A percentile compares a stretch with the other conserved stretches of the same genome.
phyloP scores from a whole-genome alignment of 495 filamentous ascomycete genomes.

The Penicillium maclennaniae region DNA sequence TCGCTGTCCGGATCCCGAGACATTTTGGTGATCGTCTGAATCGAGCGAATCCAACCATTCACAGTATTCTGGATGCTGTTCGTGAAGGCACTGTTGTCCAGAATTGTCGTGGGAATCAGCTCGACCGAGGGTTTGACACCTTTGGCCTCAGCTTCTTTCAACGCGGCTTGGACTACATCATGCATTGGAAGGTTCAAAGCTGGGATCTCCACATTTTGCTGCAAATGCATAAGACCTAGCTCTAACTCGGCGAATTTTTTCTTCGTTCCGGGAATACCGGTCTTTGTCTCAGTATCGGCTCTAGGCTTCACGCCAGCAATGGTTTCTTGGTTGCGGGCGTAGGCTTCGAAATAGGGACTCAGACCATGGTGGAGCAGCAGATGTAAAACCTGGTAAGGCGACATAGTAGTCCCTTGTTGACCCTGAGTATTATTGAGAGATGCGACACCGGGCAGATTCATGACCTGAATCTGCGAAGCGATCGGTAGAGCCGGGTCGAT shows the following conservation, averaged over 20 bases:
- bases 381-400: constrained; percentile 88
- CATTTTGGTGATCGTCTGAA: constrained; percentile 94
- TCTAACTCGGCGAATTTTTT: constrained; percentile 93
- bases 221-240: constrained; percentile 80
- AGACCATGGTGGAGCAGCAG: constrained; percentile 82
- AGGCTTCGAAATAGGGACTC: constrained; percentile 93
- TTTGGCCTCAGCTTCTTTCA: constrained; percentile 67
- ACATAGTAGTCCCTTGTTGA: constrained; percentile 64
- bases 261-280: constrained; percentile 92
- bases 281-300: constrained; percentile 82
- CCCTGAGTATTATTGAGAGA: constrained; percentile 57
- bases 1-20: constrained; percentile 82
- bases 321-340: constrained; percentile 76
- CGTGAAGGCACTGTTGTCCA: constrained; percentile 83
- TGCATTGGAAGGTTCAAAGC: constrained; percentile 81
- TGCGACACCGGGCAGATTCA: constrained; percentile 80
- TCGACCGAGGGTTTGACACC: constrained; percentile 67
- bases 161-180: constrained; percentile 76
- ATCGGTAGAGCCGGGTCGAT: constrained; percentile 79
- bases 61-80: constrained; percentile 92
- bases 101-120: constrained; percentile 62
- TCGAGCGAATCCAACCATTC: constrained; percentile 96
- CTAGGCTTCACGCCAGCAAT: constrained; percentile 60
- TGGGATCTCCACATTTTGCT: constrained; percentile 97
- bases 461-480: constrained; percentile 80